A percentile compares a stretch with the other conserved stretches of the same genome.
Evolutionary conservation across 179 eudicot genomes (phyloP).

Genomic region (Silene vulgaris): DNA sequence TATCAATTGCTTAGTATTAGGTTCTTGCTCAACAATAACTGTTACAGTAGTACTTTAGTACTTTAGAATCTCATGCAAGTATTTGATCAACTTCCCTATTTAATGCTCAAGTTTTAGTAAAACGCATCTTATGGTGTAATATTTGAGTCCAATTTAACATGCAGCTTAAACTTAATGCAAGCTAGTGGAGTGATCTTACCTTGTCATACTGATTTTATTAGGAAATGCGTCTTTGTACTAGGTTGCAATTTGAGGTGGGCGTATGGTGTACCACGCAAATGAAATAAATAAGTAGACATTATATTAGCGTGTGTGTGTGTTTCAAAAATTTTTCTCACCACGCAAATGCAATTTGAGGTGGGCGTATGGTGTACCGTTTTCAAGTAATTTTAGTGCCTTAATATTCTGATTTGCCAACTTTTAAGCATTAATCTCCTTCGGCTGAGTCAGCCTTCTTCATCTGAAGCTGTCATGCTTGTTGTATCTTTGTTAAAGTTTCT

Average conservation of each 20-base stretch:
- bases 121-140: not conserved
- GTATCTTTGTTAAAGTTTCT: not conserved
- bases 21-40: not conserved
- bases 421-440: not conserved
- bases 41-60: not conserved
- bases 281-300: not conserved
- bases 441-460: not conserved
- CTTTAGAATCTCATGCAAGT: not conserved
- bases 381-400: not conserved
- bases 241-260: too few species aligned
- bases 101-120: not conserved
- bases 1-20: not conserved
- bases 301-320: too few species aligned
- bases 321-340: too few species aligned
- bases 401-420: not conserved
- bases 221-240: too few species aligned
- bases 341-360: too few species aligned
- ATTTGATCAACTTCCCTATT: not conserved
- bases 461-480: not conserved
- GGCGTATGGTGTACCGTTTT: slow-evolving; percentile 6
- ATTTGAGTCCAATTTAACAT: not conserved
- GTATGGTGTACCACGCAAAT: not conserved
- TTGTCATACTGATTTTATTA: not conserved
- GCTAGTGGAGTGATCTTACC: not conserved
- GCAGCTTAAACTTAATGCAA: not conserved